Conservation (phyloP, 2,329 filamentous ascomycete species). For the Hypoxylon sp. region DNA sequence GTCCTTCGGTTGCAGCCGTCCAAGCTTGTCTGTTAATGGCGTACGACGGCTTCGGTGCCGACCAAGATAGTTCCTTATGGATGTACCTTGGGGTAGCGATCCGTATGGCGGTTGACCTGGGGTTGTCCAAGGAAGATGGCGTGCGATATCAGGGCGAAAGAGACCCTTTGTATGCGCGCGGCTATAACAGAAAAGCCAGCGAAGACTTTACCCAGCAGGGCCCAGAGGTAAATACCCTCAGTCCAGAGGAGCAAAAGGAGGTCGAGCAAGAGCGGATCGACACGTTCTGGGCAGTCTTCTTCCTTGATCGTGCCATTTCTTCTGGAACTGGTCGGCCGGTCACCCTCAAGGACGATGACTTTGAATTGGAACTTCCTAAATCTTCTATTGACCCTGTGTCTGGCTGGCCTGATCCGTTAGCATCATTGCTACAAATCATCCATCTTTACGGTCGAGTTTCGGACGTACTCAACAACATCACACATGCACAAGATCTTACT, state of each 20-base stretch:
- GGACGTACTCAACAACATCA: constrained; percentile 86
- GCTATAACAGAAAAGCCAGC: constrained; percentile 58
- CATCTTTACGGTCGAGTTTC: constrained; percentile 88
- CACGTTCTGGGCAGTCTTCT: constrained; percentile 92
- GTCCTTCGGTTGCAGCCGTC: constrained; percentile 85
- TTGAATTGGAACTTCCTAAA: constrained; percentile 80
- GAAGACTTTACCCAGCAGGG: constrained; percentile 53
- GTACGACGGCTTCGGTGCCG: constrained; percentile 90
- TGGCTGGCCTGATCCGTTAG: constrained; percentile 83
- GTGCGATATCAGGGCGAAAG: constrained; percentile 73
- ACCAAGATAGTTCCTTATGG: constrained; percentile 91
- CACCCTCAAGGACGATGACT: constrained; percentile 86
- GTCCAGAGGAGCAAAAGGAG: constrained; percentile 70
- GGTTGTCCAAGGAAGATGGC: constrained; percentile 85
- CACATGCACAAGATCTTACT: constrained; percentile 80
- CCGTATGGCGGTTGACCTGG: constrained; percentile 84
- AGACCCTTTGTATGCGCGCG: constrained; percentile 65
- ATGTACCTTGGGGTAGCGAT: constrained; percentile 94
- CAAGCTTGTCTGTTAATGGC: constrained; percentile 88
- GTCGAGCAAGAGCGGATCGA: constrained; percentile 87
- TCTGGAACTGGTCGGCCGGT: constrained; percentile 88
- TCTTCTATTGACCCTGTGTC: constrained; percentile 67
- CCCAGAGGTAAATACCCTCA: constrained; percentile 61
- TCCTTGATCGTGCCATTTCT: constrained; percentile 88
- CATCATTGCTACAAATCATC: constrained; percentile 85